phyloP scores from a whole-genome alignment of 768 basidiomycete species.

The Pulveroboletus frians region DNA sequence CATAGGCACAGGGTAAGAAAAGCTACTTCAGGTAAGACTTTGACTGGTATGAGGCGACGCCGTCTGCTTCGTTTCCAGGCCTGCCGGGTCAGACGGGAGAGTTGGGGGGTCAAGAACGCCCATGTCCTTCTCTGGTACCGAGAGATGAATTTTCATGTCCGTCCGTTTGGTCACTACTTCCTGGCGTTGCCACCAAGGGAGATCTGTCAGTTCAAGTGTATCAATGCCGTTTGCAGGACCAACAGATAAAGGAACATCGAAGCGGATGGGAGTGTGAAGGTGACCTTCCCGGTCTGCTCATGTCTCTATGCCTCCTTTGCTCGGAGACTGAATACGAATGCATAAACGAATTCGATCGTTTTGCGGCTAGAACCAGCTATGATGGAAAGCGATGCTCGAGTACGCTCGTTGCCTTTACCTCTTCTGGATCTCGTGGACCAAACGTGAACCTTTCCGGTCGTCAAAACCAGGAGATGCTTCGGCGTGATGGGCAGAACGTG shows the following conservation, averaged over 20 bases:
- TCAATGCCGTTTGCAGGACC: background rate
- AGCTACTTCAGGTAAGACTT: slow-evolving; percentile 2
- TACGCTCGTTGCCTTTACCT: background rate
- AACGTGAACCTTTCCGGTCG: background rate
- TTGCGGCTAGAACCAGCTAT: background rate
- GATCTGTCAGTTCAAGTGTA: background rate
- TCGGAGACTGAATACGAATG: background rate
- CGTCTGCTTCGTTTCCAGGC: slow-evolving; percentile 2
- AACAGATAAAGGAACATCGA: background rate
- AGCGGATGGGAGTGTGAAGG: background rate
- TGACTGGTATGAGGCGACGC: slow-evolving; percentile 3
- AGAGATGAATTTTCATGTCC: background rate
- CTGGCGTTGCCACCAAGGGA: slow-evolving; percentile 1
- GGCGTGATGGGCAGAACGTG: background rate
- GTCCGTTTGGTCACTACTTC: slow-evolving; percentile 1
- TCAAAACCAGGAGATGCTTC: background rate
- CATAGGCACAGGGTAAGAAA: slow-evolving; percentile 4
- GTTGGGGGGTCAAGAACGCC: slow-evolving; percentile 1
- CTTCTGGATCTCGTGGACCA: background rate
- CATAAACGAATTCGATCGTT: background rate
- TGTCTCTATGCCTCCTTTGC: background rate
- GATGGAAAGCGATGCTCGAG: background rate
- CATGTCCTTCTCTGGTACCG: slow-evolving; percentile 1
- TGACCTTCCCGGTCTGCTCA: background rate
- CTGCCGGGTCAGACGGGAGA: slow-evolving; percentile 2